Evolutionary conservation across 2,329 filamentous ascomycete genomes (phyloP), one percentile per base, ranked within the genome.

Genomic region (Thelonectria rubi): DNA sequence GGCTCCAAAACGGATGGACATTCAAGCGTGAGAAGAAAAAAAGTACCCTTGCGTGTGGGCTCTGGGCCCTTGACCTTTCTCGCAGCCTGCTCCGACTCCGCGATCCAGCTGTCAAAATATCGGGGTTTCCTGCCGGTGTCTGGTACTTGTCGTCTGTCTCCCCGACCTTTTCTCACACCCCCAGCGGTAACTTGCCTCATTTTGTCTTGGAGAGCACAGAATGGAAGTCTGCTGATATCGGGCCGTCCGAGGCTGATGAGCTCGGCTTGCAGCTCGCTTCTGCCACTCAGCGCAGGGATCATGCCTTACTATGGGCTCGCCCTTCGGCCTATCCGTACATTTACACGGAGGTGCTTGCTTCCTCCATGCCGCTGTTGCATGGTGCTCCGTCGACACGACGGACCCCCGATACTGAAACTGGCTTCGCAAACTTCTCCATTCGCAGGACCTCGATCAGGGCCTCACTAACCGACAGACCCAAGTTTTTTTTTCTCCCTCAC

Each of bases 141-240:
- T 55, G 26, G 14, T 55, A 12, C 26, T 60, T 55, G 58, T 55
- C 51, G 46, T 60, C 58, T 60, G 51, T 60, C 26, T 21, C 40
- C 40, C 18, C 42, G 20, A 10, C 6, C 42, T 50, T 50, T 60
- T 49, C 51, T 45, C 46, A 45, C 52, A n/a, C 51, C 46, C 58
- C 47, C 46, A 12, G 47, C n/a, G 30, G 51, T 32, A 50, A 40
- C 39, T 32, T 21, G 39, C 46, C 45, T 46, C 21, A 21, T 30
- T 49, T 12, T 20, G 45, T 30, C n/a, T 18, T 56, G n/a, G 34
- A 40, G 21, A n/a, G 20, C 14, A 40, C 34, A 32, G 34, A 40
- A 47, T 37, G 24, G 17, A 37, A 26, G n/a, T 43, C 20, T 34
- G 58, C 51, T 51, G 58, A 60, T 55, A 47, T 55, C 53, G 39